Evolutionary conservation across 139 green algal species (phyloP).

Genomic region (Chlorella sp.): DNA sequence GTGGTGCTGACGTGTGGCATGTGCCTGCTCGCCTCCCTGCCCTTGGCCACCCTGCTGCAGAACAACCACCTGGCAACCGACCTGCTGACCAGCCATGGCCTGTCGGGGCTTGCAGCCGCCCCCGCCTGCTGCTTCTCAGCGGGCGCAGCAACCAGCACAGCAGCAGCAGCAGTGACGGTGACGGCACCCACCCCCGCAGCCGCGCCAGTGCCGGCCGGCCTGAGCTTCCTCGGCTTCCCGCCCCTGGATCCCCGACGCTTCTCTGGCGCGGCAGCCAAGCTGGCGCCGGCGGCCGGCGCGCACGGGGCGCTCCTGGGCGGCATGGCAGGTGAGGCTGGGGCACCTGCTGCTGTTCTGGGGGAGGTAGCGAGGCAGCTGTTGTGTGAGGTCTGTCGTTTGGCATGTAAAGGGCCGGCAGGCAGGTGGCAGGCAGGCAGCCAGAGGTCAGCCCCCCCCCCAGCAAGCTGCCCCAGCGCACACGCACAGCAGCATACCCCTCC

Average conservation of each 20-base stretch:
- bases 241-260: neutral
- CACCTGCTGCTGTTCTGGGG: neutral
- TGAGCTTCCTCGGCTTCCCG: constrained; percentile 8
- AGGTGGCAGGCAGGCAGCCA: too few species aligned
- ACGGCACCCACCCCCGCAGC: neutral
- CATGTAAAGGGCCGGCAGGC: too few species aligned
- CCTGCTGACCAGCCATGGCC: constrained; percentile 8
- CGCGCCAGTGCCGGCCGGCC: neutral
- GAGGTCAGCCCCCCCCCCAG: too few species aligned
- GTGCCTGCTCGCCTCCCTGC: neutral
- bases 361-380: too few species aligned
- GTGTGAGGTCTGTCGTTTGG: too few species aligned
- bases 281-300: neutral
- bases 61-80: constrained; percentile 14
- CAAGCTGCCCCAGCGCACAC: too few species aligned
- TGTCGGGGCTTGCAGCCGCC: neutral
- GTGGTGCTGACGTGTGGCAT: neutral
- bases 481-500: too few species aligned
- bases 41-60: neutral
- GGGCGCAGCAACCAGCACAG: neutral
- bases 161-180: neutral
- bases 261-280: neutral
- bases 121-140: neutral
- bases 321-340: neutral
- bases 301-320: neutral